Percentiles rank a stretch among this genome's conserved stretches.
These are phyloP conservation scores for Helianthus annuus DNA, from an alignment of 129 eudicot species.

Conservation along the genomic window DNA sequence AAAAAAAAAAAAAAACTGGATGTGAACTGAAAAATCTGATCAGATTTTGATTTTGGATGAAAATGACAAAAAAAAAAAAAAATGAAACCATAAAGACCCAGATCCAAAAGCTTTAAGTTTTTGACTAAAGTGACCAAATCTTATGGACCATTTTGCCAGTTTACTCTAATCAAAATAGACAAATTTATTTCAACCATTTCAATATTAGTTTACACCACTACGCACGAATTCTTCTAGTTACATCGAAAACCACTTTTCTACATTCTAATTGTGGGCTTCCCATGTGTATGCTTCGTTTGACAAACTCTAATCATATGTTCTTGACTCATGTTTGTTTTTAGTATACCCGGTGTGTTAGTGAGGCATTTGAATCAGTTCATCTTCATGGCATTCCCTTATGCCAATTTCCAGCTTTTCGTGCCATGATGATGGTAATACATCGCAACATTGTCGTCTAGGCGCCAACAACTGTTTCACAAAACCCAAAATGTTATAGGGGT, in stretches of 20 bases:
- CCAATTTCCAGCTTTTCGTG: constrained; percentile 48
- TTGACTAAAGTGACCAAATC: no score
- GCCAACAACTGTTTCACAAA: constrained; percentile 55
- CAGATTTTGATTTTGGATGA: no score
- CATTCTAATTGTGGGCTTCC: neutral
- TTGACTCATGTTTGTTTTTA: constrained; percentile 6
- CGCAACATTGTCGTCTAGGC: constrained; percentile 84
- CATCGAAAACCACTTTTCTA: neutral
- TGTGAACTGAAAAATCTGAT: no score
- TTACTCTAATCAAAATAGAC: neutral
- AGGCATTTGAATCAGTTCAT: constrained; percentile 59
- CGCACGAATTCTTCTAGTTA: neutral
- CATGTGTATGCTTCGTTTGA: neutral
- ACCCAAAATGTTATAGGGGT: neutral
- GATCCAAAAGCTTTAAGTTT: no score
- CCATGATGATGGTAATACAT: constrained; percentile 51
- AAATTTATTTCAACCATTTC: constrained; percentile 4
- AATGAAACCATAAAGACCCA: no score
- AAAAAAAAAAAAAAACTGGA: no score
- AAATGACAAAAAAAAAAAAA: no score
- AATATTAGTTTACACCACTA: neutral
- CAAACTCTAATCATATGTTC: constrained; percentile 1
- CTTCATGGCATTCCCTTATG: constrained; percentile 69
- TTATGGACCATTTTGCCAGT: no score
- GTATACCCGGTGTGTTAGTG: neutral